These are phyloP conservation scores for Solanum aculeatissimum DNA, from an alignment of 305 asterid genomes.

Conservation along the genomic window DNA sequence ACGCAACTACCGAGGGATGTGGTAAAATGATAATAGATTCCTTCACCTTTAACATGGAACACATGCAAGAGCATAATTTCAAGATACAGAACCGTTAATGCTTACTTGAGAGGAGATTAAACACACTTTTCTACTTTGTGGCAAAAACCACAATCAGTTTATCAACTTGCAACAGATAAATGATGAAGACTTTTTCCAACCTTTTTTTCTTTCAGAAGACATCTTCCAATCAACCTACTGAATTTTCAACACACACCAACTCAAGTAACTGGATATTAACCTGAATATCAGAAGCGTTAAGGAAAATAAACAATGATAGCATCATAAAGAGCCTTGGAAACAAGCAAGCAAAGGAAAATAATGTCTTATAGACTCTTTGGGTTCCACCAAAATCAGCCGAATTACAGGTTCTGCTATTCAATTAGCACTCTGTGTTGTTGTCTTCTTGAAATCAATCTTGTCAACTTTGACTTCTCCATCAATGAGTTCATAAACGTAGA, in stretches of 20 bases:
- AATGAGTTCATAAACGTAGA: slow-evolving; percentile 85
- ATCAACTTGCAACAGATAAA: not conserved
- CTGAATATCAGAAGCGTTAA: not conserved
- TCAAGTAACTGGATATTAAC: not conserved
- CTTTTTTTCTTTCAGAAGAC: not conserved
- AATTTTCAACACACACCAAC: not conserved
- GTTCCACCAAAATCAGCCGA: not conserved
- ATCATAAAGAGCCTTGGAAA: not conserved
- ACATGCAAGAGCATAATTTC: too few species aligned
- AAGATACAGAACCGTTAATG: not conserved
- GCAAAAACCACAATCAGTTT: not conserved
- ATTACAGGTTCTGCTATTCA: slow-evolving; percentile 3
- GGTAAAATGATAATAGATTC: not conserved
- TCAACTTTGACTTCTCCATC: slow-evolving; percentile 99
- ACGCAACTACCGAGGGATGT: too few species aligned
- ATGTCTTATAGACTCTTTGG: not conserved
- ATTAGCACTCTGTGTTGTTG: slow-evolving; percentile 25
- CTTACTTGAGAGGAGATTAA: not conserved
- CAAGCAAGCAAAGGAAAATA: not conserved
- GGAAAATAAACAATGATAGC: not conserved
- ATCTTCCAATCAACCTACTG: not conserved
- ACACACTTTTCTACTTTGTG: not conserved
- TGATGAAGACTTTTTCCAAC: not conserved
- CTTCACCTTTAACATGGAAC: not conserved
- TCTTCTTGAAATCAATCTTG: slow-evolving; percentile 93